Evolutionary conservation across 495 filamentous ascomycete genomes (phyloP), one percentile per base, ranked within the genome.

Genomic region (Penicillium turbatum): DNA sequence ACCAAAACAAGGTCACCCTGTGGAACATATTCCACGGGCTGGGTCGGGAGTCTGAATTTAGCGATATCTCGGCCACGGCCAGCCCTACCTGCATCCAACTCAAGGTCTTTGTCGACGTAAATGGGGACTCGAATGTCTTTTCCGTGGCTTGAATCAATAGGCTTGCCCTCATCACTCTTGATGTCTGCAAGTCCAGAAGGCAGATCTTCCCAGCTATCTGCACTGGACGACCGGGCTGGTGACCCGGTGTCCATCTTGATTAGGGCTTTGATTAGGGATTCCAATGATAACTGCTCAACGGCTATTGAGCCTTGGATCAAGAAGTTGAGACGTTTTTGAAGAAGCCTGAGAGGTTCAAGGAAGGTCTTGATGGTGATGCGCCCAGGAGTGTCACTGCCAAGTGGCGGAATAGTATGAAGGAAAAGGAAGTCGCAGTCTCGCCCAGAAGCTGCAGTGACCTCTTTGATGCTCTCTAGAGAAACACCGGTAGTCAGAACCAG

Each of bases 171-270:
- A 29, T 60, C 55, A n/a, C 48, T 16, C 8, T 53, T 59, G 13
- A 64, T 66, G 51, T 82, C 89, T 21, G 80, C 75, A 24, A 54
- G 17, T 21, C 61, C 61, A 11, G 86, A 83, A 1, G 83, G 82
- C 5, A 92, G 73, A 60, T 97, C 90, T 63, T 98, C 93, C 92
- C 92, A 96, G 72, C 93, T 96, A 60, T 95, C 91, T 30, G 83
- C 78, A 62, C 88, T 92, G 19, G 88, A 84, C 36, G 82, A 86
- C 51, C 82, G 76, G 38, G 74, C 77, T 17, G 77, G 70, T 34
- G 80, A 75, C 15, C 85, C 84, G 34, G 72, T 77, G 59, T 92
- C 89, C 66, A 95, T 77, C 56, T 78, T 83, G 53, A 83, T 82
- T 27, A 92, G 65, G 7, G 78, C 71, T 48, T 83, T 82, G 57